Evolutionary conservation across 129 eudicot species (phyloP).

Genomic region (Tagetes patula): DNA sequence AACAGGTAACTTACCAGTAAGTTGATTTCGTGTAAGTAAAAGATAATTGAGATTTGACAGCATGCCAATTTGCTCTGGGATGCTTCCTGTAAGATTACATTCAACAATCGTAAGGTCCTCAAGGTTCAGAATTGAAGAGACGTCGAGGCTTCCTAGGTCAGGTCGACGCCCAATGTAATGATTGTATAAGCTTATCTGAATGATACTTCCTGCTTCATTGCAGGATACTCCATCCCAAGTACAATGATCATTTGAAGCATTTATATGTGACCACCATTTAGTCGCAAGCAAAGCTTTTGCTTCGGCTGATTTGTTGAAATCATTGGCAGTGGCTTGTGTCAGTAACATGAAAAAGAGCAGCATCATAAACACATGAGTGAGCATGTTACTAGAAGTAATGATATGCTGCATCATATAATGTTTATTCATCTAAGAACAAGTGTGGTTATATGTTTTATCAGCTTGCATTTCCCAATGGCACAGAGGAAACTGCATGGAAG

Average conservation of each 20-base stretch:
- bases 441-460: no score
- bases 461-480: no score
- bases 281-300: not conserved
- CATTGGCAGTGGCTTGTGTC: not conserved
- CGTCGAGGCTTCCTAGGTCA: not conserved
- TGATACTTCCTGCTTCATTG: conserved; percentile 12
- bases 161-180: not conserved
- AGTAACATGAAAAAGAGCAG: not conserved
- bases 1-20: conserved; percentile 9
- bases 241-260: conserved; percentile 4
- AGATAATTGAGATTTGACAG: conserved; percentile 14
- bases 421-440: not conserved
- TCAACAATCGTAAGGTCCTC: not conserved
- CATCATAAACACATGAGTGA: not conserved
- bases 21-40: not conserved
- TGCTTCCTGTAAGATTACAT: conserved; percentile 4
- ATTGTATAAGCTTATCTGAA: not conserved
- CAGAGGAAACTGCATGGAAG: no score
- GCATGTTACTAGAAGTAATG: no score
- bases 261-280: not conserved
- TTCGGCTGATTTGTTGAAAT: not conserved
- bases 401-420: not conserved
- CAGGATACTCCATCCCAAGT: not conserved
- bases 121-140: conserved; percentile 29
- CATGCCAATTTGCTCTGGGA: conserved; percentile 23